Evolutionary conservation across 257 asterid genomes (phyloP).

Genomic region (Solanum bulbocastanum): DNA sequence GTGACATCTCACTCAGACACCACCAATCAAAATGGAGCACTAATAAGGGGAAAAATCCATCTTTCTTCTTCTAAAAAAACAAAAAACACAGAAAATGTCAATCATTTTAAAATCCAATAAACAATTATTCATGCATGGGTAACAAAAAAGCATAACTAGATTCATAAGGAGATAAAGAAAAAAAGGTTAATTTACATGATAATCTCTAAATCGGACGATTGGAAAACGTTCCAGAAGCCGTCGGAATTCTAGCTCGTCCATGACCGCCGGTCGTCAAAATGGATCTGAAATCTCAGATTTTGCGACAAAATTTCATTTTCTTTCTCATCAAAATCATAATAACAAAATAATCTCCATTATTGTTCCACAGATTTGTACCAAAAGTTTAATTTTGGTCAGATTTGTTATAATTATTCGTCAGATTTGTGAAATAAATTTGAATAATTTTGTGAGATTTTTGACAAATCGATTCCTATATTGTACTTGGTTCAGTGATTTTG

Average conservation of each 20-base stretch:
- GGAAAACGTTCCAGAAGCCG: conserved; percentile 63
- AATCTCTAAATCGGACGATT: conserved; percentile 59
- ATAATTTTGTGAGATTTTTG: not conserved
- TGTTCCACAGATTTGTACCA: not conserved
- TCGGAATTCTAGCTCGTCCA: conserved; percentile 57
- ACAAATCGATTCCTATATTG: no score
- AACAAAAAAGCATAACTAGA: not conserved
- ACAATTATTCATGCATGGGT: not conserved
- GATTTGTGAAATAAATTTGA: no score
- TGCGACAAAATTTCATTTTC: not conserved
- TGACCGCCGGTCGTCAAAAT: not conserved
- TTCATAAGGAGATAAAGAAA: not conserved
- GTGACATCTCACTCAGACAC: no score
- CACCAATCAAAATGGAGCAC: not conserved
- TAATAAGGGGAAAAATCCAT: not conserved
- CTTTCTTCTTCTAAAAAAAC: no score
- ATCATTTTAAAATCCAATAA: not conserved
- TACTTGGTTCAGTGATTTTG: not conserved
- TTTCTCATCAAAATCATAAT: not conserved
- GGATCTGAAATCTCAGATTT: not conserved
- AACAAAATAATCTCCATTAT: not conserved
- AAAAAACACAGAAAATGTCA: not conserved
- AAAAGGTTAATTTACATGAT: conserved; percentile 28
- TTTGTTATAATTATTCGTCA: no score
- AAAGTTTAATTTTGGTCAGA: not conserved